A percentile compares a stretch with the other conserved stretches of the same genome.
Conservation (phyloP, 495 filamentous ascomycete genomes). For the Aspergillus sclerotioniger region DNA sequence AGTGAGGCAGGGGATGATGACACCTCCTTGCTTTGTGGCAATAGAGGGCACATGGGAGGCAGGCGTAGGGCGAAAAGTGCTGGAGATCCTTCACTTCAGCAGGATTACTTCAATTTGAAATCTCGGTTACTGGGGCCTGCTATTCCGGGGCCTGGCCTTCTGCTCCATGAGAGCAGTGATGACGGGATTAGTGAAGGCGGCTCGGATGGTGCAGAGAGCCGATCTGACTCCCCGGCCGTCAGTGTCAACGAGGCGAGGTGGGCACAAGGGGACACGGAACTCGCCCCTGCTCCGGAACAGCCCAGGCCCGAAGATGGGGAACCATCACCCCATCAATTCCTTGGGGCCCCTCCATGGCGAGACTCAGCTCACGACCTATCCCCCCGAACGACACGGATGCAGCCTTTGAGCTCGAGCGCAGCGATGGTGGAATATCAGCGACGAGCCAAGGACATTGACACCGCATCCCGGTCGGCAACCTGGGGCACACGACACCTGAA, state of each 20-base stretch:
- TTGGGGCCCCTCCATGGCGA: conserved; percentile 44
- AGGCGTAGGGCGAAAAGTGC: conserved; percentile 48
- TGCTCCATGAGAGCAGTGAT: conserved; percentile 47
- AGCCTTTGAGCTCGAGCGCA: conserved; percentile 43
- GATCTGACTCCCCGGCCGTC: conserved; percentile 32
- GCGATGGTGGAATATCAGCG: conserved; percentile 46
- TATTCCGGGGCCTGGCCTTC: conserved; percentile 46
- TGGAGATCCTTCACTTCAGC: conserved; percentile 42
- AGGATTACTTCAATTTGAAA: conserved; percentile 42
- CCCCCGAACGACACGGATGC: conserved; percentile 33
- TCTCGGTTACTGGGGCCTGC: conserved; percentile 20
- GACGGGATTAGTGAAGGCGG: conserved; percentile 34
- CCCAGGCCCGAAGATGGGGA: conserved; percentile 22
- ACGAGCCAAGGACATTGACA: conserved; percentile 45
- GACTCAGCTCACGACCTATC: conserved; percentile 34
- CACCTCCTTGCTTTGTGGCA: conserved; percentile 20
- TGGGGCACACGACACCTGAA: conserved; percentile 68
- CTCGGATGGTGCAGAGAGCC: conserved; percentile 20
- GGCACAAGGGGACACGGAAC: conserved; percentile 28
- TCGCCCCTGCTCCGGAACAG: conserved; percentile 22
- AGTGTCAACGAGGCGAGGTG: conserved; percentile 31
- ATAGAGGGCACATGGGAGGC: conserved; percentile 19
- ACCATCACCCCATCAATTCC: conserved; percentile 29
- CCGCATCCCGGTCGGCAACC: conserved; percentile 63
- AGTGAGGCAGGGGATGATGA: conserved; percentile 42